These are phyloP conservation scores for Tylopilus felleus DNA, from an alignment of 768 basidiomycete species.

Conservation along the genomic window DNA sequence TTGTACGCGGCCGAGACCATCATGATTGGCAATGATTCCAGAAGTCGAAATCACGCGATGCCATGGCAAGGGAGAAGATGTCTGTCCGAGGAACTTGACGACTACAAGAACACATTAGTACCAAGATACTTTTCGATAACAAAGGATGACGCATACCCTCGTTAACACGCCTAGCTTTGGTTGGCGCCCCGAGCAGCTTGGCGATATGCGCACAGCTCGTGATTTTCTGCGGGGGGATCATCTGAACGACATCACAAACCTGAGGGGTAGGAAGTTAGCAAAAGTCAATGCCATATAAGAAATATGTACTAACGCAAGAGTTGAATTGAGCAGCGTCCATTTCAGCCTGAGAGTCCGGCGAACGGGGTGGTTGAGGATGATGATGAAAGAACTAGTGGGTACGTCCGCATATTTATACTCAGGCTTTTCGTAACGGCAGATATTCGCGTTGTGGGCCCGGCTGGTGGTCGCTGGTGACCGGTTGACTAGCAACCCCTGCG, in stretches of 20 bases:
- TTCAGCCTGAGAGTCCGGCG: not conserved
- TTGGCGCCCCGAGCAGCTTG: slow-evolving; percentile 71
- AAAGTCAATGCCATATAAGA: not conserved
- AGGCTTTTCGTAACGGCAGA: too few species aligned
- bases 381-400: too few species aligned
- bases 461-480: too few species aligned
- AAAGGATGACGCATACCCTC: slow-evolving; percentile 48
- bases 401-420: not conserved
- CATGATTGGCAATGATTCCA: slow-evolving; percentile 70
- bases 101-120: slow-evolving; percentile 39
- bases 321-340: slow-evolving; percentile 22
- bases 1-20: slow-evolving; percentile 67
- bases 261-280: slow-evolving; percentile 24
- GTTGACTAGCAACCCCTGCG: too few species aligned
- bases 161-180: slow-evolving; percentile 74
- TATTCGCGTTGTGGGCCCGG: too few species aligned
- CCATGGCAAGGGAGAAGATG: slow-evolving; percentile 70
- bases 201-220: slow-evolving; percentile 80
- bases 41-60: slow-evolving; percentile 68
- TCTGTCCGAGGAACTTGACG: slow-evolving; percentile 62
- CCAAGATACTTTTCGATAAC: not conserved
- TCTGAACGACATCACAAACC: slow-evolving; percentile 67
- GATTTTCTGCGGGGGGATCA: slow-evolving; percentile 62
- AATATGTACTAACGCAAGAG: slow-evolving; percentile 8
- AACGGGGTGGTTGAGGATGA: not conserved